Conservation (phyloP, 129 eudicot genomes). For the Lactuca saligna region DNA sequence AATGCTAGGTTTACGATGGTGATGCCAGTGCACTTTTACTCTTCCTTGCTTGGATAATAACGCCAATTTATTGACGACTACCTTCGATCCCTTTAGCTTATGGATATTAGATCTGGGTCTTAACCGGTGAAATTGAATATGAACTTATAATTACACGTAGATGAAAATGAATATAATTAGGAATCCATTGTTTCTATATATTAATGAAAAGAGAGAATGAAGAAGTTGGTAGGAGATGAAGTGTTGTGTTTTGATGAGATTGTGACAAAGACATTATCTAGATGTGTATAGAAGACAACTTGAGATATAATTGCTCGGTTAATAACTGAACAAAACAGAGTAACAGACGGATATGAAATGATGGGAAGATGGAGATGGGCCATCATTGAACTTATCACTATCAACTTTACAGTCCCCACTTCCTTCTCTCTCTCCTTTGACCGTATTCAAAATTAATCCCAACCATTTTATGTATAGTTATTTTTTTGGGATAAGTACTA, state of each 20-base stretch:
- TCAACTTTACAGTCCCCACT: background rate
- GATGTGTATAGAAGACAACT: background rate
- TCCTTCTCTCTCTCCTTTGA: background rate
- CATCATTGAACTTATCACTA: background rate
- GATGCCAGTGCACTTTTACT: constrained; percentile 36
- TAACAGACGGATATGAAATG: background rate
- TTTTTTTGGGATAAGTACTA: too few relatives aligned
- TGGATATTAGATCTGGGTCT: background rate
- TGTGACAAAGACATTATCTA: background rate
- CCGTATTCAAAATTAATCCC: background rate
- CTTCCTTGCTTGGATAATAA: constrained; percentile 32
- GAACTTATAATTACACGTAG: background rate
- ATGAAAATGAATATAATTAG: background rate
- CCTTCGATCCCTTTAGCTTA: constrained; percentile 12
- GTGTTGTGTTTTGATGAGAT: background rate
- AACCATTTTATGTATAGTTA: too few relatives aligned
- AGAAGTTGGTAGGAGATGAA: background rate
- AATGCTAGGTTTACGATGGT: constrained; percentile 36
- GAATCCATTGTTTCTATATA: background rate
- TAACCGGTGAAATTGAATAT: background rate
- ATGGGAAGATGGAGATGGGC: background rate
- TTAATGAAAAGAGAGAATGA: too few relatives aligned
- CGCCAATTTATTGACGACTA: constrained; percentile 35
- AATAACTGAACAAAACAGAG: background rate
- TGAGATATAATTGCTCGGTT: background rate